Evolutionary conservation across 176 grass and related monocot species (phyloP).

Genomic region (Oryza glumipatula): DNA sequence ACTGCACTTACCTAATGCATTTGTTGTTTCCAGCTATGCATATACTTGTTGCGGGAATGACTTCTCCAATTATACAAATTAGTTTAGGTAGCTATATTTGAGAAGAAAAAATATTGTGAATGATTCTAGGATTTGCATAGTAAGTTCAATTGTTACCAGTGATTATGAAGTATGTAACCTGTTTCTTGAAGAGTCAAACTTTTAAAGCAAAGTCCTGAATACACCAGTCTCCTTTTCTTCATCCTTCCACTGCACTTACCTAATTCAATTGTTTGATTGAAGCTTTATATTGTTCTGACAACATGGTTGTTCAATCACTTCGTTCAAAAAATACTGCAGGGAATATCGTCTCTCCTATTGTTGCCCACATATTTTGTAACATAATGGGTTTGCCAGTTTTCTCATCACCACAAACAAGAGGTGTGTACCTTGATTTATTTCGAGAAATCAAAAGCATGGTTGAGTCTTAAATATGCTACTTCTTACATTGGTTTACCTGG

Average conservation of each 20-base stretch:
- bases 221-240: background rate
- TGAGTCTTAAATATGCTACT: background rate
- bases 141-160: background rate
- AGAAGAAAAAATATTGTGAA: background rate
- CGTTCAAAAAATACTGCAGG: conserved; percentile 44
- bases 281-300: conserved; percentile 29
- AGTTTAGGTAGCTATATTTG: conserved; percentile 23
- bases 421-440: conserved; percentile 40
- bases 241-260: background rate
- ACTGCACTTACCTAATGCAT: background rate
- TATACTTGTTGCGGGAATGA: background rate
- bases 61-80: conserved; percentile 5
- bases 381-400: conserved; percentile 83
- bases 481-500: conserved; percentile 8
- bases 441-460: background rate
- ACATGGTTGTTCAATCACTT: conserved; percentile 28
- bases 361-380: conserved; percentile 91
- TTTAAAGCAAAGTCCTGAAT: background rate
- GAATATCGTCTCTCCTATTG: conserved; percentile 68
- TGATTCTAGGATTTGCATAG: background rate
- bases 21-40: conserved; percentile 3
- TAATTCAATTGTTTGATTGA: conserved; percentile 24
- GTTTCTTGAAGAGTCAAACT: background rate
- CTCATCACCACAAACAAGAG: conserved; percentile 54
- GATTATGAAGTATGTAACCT: background rate